Percentiles rank a stretch among this genome's conserved stretches.
phyloP scores from a whole-genome alignment of 768 basidiomycete genomes.

The Termitomyces heimii region DNA sequence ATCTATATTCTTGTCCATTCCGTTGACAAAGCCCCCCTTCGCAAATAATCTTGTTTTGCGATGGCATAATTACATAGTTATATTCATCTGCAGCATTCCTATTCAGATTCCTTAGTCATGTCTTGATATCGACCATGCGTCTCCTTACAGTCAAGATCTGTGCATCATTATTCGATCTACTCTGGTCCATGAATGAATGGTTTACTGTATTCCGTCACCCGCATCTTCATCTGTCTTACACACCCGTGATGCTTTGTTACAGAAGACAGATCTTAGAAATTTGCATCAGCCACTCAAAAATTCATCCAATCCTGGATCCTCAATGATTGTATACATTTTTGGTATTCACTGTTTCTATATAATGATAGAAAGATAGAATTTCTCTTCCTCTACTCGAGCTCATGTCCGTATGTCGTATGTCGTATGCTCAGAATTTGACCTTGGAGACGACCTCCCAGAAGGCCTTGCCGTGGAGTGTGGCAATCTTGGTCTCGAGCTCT shows the following conservation, averaged over 20 bases:
- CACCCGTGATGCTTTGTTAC: too few relatives aligned
- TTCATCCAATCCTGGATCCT: neutral
- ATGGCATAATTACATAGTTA: too few relatives aligned
- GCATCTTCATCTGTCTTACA: too few relatives aligned
- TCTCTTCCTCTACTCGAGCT: neutral
- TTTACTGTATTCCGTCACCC: neutral
- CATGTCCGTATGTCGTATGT: neutral
- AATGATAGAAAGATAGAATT: too few relatives aligned
- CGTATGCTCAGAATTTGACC: conserved; percentile 24
- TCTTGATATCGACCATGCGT: neutral
- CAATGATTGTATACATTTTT: neutral
- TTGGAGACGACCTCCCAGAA: conserved; percentile 47
- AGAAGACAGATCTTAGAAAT: neutral
- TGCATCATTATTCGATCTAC: neutral
- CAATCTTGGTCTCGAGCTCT: conserved; percentile 50
- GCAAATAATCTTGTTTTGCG: too few relatives aligned
- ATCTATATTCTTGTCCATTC: too few relatives aligned
- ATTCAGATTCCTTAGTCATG: neutral
- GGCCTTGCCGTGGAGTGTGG: conserved; percentile 47
- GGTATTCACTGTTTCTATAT: neutral
- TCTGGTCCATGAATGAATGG: neutral
- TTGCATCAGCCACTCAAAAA: neutral
- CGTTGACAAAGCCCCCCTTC: too few relatives aligned
- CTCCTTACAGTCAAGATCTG: neutral
- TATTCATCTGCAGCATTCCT: too few relatives aligned